Conservation (phyloP, 108 stramenopile species). For the Pelagomonas calceolata region DNA sequence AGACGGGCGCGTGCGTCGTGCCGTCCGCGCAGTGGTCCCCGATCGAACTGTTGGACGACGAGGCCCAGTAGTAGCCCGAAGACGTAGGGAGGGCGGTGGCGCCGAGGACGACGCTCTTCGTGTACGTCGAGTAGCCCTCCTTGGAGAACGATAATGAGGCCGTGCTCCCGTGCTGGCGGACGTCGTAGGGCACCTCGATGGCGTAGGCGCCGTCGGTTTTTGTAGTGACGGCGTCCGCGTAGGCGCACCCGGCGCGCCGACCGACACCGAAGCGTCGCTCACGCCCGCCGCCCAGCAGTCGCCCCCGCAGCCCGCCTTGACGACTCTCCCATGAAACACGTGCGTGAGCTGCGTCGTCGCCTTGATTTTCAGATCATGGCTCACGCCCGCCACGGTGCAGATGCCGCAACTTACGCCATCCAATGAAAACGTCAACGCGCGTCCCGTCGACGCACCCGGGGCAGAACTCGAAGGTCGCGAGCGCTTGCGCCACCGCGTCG, state of each 20-base stretch:
- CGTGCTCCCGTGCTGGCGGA: background rate
- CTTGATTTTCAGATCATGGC: too few relatives aligned
- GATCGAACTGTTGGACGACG: too few relatives aligned
- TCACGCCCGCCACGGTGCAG: too few relatives aligned
- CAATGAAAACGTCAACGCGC: background rate
- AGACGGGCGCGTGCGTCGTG: too few relatives aligned
- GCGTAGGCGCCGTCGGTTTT: background rate
- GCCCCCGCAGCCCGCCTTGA: background rate
- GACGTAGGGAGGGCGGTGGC: too few relatives aligned
- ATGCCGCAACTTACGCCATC: too few relatives aligned
- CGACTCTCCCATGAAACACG: background rate
- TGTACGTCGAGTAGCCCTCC: too few relatives aligned
- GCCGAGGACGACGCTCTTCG: too few relatives aligned
- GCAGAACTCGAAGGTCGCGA: background rate
- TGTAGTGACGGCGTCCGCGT: background rate
- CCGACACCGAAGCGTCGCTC: background rate
- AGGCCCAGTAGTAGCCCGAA: too few relatives aligned
- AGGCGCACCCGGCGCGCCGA: background rate
- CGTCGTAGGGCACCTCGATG: background rate
- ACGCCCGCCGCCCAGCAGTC: background rate
- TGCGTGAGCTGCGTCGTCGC: background rate
- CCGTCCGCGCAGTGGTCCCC: too few relatives aligned
- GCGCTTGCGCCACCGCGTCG: background rate
- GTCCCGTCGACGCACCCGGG: background rate
- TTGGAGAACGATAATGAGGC: background rate